These are phyloP conservation scores for Mycena epipterygia DNA, from an alignment of 768 basidiomycete genomes.

Conservation along the genomic window DNA sequence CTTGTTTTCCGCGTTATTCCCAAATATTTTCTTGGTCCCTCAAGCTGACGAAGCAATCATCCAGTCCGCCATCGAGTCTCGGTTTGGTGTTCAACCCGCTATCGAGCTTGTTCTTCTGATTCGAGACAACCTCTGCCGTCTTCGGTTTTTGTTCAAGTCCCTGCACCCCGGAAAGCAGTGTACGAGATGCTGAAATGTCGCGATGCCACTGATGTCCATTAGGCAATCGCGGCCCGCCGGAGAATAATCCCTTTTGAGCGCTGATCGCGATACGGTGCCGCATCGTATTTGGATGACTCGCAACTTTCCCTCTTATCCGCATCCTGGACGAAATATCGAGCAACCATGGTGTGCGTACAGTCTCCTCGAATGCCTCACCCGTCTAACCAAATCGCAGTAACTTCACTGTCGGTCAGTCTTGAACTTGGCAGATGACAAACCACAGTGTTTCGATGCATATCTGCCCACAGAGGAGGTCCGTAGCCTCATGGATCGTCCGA, in stretches of 20 bases:
- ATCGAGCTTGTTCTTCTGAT: too few relatives aligned
- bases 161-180: too few relatives aligned
- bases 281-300: not conserved
- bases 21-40: not conserved
- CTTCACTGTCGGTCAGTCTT: constrained; percentile 24
- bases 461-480: constrained; percentile 80
- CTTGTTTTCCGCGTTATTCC: not conserved
- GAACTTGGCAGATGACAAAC: not conserved
- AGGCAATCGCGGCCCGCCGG: too few relatives aligned
- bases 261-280: too few relatives aligned
- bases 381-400: not conserved
- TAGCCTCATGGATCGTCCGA: constrained; percentile 87
- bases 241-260: too few relatives aligned
- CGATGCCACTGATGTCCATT: too few relatives aligned
- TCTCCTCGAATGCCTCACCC: not conserved
- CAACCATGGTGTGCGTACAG: not conserved
- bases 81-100: too few relatives aligned
- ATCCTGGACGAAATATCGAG: not conserved
- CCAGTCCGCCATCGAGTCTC: too few relatives aligned
- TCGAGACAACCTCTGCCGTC: too few relatives aligned
- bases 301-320: not conserved
- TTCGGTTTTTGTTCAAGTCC: too few relatives aligned
- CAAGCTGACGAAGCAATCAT: too few relatives aligned
- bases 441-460: not conserved
- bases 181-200: too few relatives aligned